Evolutionary conservation across 78 protist genomes (phyloP), one percentile per base, ranked within the genome.

Genomic region (Dictyostelium firmibasis): DNA sequence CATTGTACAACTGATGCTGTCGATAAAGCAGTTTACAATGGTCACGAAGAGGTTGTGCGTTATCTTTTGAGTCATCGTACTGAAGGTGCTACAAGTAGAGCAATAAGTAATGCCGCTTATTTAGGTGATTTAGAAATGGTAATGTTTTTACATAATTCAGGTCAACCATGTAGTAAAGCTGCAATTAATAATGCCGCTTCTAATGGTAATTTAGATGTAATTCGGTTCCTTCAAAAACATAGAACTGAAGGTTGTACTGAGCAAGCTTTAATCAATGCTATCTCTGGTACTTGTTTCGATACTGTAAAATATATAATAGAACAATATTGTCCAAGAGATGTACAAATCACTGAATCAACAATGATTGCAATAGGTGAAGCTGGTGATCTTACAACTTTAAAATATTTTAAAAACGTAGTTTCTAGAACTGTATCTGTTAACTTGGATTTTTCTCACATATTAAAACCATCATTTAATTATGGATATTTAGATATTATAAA

Each of bases 211-310:
- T 8, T 77, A 13, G 25, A 60, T 14, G 29, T 86, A 0, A 13
- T 86, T 8, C n/a, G 38, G 41, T 86, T 53, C 29, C 85, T 86
- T 85, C 85, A 86, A 35, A n/a, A 70, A 38, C 76, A 86, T 38
- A 27, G 81, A 18, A 75, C 50, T 13, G 85, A 86, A 77, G 62
- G 44, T 3, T 86, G 92, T 62, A 35, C 83, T 0, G 60, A 35
- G 3, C 67, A 43, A 44, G 92, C 92, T 10, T n/a, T 85, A 16
- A 27, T 72, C n/a, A 47, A 35, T 33, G 92, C 92, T 9, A 81
- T 81, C 33, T n/a, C 64, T 43, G 83, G 83, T 18, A 72, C 38
- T 72, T 72, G 79, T 33, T 72, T 72, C 14, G 79, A 72, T 72
- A 72, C 79, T 16, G 79, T 72, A 16, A 72, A 72, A 72, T 72